phyloP scores from a whole-genome alignment of 78 protist genomes.

The Mantamonas sphyraenae region DNA sequence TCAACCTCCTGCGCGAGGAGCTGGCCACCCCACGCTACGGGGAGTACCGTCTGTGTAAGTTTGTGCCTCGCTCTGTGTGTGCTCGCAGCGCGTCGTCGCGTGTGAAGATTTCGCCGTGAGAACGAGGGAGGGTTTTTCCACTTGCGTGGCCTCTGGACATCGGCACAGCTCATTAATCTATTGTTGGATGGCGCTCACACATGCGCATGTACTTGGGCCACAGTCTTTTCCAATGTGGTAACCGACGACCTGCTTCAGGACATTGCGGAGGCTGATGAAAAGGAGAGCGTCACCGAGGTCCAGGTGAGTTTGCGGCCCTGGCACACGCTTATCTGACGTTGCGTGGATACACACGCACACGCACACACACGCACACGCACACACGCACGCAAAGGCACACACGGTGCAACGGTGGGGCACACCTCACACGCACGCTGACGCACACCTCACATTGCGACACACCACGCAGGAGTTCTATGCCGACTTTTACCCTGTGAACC shows the following conservation, averaged over 20 bases:
- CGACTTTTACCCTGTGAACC: constrained; percentile 73
- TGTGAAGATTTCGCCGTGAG: no score
- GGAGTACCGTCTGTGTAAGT: constrained; percentile 73
- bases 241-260: constrained; percentile 19
- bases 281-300: constrained; percentile 60
- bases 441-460: background rate
- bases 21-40: constrained; percentile 61
- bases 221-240: constrained; percentile 78
- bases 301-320: background rate
- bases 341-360: background rate
- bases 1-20: constrained; percentile 49
- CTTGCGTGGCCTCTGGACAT: background rate
- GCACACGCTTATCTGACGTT: background rate
- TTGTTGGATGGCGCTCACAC: background rate
- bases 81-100: no score
- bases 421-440: background rate
- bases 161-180: background rate
- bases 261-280: constrained; percentile 81
- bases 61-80: background rate
- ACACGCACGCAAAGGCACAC: background rate
- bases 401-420: background rate
- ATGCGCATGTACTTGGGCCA: background rate
- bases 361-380: background rate
- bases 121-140: background rate
- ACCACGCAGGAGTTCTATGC: constrained; percentile 69